Conservation (phyloP, 495 filamentous ascomycete genomes). For the Barbatosphaeria neglecta region DNA sequence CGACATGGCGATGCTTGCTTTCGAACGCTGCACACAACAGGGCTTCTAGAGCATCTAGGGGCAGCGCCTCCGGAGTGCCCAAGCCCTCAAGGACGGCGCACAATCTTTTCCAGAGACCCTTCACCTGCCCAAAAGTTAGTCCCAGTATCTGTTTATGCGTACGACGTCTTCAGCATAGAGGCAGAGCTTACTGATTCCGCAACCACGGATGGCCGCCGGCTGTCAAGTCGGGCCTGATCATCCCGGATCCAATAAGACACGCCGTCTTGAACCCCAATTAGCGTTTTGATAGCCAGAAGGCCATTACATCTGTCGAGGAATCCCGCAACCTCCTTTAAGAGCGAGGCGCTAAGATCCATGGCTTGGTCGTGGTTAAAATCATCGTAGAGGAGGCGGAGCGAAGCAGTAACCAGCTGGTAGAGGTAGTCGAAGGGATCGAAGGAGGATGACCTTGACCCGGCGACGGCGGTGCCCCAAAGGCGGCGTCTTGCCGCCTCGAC, state of each 20-base stretch:
- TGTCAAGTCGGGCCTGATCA: slow-evolving; percentile 20
- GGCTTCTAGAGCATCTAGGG: slow-evolving; percentile 24
- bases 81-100: slow-evolving; percentile 16
- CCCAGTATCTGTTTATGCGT: background rate
- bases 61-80: slow-evolving; percentile 18
- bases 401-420: slow-evolving; percentile 39
- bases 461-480: slow-evolving; percentile 46
- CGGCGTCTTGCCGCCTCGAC: slow-evolving; percentile 45
- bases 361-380: slow-evolving; percentile 11
- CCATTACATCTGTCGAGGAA: slow-evolving; percentile 28
- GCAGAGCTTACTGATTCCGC: slow-evolving; percentile 29
- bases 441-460: slow-evolving; percentile 25
- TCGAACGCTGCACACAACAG: slow-evolving; percentile 37
- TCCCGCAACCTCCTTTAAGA: slow-evolving; percentile 20
- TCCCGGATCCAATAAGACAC: slow-evolving; percentile 53
- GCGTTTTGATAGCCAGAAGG: slow-evolving; percentile 20
- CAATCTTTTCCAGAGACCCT: slow-evolving; percentile 29
- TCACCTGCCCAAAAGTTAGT: slow-evolving; percentile 20
- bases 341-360: slow-evolving; percentile 8
- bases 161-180: no score
- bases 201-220: slow-evolving; percentile 12
- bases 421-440: slow-evolving; percentile 52
- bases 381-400: slow-evolving; percentile 34
- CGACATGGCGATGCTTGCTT: slow-evolving; percentile 30
- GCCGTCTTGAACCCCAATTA: slow-evolving; percentile 48